These are phyloP conservation scores for Phialophora macrospora DNA, from an alignment of 2,329 filamentous ascomycete species.

Conservation along the genomic window DNA sequence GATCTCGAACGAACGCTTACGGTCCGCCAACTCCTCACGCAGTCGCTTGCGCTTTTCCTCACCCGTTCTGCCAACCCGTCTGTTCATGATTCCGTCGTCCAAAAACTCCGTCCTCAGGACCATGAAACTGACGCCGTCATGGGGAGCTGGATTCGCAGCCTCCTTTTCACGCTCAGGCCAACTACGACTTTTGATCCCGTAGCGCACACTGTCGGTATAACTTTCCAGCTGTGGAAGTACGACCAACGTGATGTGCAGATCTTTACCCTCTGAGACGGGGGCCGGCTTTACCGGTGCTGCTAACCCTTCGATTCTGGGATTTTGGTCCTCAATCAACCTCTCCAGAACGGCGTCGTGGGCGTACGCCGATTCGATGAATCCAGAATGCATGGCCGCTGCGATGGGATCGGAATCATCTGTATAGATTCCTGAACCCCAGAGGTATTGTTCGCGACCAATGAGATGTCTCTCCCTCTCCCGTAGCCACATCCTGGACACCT, in stretches of 20 bases:
- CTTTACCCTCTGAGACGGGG: constrained; percentile 67
- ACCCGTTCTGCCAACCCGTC: constrained; percentile 53
- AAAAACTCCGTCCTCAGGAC: constrained; percentile 84
- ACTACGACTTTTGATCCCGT: constrained; percentile 79
- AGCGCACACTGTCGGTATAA: constrained; percentile 75
- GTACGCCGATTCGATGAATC: constrained; percentile 91
- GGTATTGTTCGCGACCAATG: constrained; percentile 75
- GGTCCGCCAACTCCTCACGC: constrained; percentile 44
- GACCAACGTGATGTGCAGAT: constrained; percentile 84
- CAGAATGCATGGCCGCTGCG: constrained; percentile 88
- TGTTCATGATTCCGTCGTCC: constrained; percentile 64
- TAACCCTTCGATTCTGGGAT: constrained; percentile 56
- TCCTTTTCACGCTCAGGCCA: constrained; percentile 55
- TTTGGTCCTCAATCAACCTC: constrained; percentile 56
- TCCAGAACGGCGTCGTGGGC: constrained; percentile 72
- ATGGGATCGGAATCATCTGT: constrained; percentile 95
- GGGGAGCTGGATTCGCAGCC: constrained; percentile 59
- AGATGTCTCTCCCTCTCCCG: constrained; percentile 73
- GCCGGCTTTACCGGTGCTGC: constrained; percentile 46
- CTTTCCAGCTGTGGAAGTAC: constrained; percentile 78
- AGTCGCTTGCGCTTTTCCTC: constrained; percentile 57
- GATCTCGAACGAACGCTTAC: constrained; percentile 31
- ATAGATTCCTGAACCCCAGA: constrained; percentile 95
- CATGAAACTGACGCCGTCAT: constrained; percentile 90
- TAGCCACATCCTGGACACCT: constrained; percentile 80